Percentiles rank a stretch among this genome's conserved stretches.
phyloP scores from a whole-genome alignment of 2,329 filamentous ascomycete species.

The Neopestalotiopsis rosae region DNA sequence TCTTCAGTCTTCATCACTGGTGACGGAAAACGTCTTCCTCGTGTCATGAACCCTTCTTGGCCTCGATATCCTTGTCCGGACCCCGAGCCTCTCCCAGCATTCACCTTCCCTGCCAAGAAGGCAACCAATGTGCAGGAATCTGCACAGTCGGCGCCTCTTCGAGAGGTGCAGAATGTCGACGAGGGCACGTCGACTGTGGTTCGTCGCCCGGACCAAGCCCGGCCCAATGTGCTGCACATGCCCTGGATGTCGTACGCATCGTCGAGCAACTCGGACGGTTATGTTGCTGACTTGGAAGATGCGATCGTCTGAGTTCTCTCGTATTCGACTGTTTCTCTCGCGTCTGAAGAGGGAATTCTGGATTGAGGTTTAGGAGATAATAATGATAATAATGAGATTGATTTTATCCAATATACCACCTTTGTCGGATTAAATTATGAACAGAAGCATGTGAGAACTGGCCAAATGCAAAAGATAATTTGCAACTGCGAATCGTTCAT shows the following conservation, averaged over 20 bases:
- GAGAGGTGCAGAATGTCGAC: slow-evolving; percentile 15
- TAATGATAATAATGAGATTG: not conserved
- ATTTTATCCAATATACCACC: not conserved
- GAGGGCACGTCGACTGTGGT: slow-evolving; percentile 21
- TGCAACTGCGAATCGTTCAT: too few relatives aligned
- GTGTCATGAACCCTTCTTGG: too few relatives aligned
- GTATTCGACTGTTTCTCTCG: not conserved
- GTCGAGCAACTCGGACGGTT: not conserved
- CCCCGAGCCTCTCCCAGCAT: too few relatives aligned
- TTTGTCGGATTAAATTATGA: too few relatives aligned
- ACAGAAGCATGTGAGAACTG: too few relatives aligned
- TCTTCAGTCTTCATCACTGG: not conserved
- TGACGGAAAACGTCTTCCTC: too few relatives aligned
- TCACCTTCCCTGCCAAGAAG: too few relatives aligned
- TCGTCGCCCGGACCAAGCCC: slow-evolving; percentile 22
- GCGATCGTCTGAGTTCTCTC: not conserved
- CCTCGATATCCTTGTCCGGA: too few relatives aligned
- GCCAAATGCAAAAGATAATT: too few relatives aligned
- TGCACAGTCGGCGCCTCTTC: not conserved
- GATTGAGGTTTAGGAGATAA: not conserved
- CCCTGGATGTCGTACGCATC: not conserved
- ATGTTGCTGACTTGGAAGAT: not conserved
- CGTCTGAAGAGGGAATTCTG: not conserved
- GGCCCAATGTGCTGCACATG: slow-evolving; percentile 15
- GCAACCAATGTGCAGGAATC: not conserved